Evolutionary conservation across 2,329 filamentous ascomycete genomes (phyloP), one percentile per base, ranked within the genome.

Genomic region (Arthrobotrys conoides): DNA sequence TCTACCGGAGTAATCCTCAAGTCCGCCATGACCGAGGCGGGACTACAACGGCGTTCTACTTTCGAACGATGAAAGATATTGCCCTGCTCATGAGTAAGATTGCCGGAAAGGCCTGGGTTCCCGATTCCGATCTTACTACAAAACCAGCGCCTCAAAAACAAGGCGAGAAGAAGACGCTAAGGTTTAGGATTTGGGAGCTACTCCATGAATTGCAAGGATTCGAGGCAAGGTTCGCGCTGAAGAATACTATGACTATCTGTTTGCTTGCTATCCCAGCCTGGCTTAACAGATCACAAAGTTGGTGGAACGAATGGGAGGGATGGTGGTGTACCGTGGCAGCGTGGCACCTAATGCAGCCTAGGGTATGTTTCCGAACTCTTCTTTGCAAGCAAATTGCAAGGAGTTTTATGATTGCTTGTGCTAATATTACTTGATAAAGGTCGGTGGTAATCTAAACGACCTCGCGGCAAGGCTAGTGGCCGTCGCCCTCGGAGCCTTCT

Each of bases 251-350:
- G 16, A 88, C 86, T 1, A 86, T 86, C 0, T 81, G 68, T 18
- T 36, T 88, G 0, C 83, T 90, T 3, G 86, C 88, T 0, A 83
- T 89, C 20, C 88, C 89, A 4, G 87, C 87, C 2, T 90, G 88
- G 85, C 81, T 89, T 0, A 72, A 82, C 5, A 80, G 83, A 10
- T 85, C 85, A 69, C 83, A 84, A 46, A 80, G 66, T 0, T 90
- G 88, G 89, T 90, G 88, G 89, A 86, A 89, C 82, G 78, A 84
- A 6, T 86, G 88, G 67, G 87, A 89, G 69, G 85, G 83, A 9
- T 90, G 89, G 89, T 90, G 89, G 88, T 86, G 86, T 12, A 88
- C 89, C 1, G 85, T 87, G 14, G 86, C 88, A 82, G 87, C 87
- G 22, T 90, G 88, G 88, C 84, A 88, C 41, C 88, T 89, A 83